Evolutionary conservation across 352 stramenopile species (phyloP).

Genomic region (Pythium folliculosum): DNA sequence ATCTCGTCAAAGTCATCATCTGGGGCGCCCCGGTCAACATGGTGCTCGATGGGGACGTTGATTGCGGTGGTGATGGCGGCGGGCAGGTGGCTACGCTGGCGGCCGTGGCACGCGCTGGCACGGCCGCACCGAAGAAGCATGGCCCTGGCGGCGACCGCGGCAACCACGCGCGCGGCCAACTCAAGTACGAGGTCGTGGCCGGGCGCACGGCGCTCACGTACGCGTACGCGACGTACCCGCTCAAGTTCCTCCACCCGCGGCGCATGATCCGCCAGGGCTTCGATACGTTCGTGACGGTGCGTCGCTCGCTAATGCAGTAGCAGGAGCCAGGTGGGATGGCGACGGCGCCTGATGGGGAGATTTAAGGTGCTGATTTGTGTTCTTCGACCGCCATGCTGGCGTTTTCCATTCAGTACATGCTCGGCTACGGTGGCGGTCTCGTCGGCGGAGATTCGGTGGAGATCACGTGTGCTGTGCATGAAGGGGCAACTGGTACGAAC

Average conservation of each 20-base stretch:
- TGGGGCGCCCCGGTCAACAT: background rate
- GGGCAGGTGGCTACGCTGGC: background rate
- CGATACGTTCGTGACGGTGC: constrained; percentile 76
- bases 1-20: background rate
- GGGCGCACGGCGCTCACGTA: constrained; percentile 63
- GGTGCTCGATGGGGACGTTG: background rate
- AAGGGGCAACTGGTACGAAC: constrained; percentile 49
- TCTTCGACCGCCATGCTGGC: background rate
- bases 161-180: constrained; percentile 39
- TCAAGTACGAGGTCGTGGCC: constrained; percentile 75
- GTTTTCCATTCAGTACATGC: constrained; percentile 56
- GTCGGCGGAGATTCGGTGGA: constrained; percentile 74
- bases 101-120: background rate
- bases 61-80: background rate
- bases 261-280: constrained; percentile 58
- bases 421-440: constrained; percentile 82
- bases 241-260: constrained; percentile 86
- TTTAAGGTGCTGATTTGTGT: background rate
- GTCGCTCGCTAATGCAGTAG: constrained; percentile 1
- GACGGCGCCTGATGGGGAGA: background rate
- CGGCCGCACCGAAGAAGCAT: constrained; percentile 1
- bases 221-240: constrained; percentile 81
- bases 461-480: constrained; percentile 53
- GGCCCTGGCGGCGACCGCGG: constrained; percentile 4
- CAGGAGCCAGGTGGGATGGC: background rate